Conservation (phyloP, 1,284 basidiomycete genomes). For the Apiotrichum gracile region DNA sequence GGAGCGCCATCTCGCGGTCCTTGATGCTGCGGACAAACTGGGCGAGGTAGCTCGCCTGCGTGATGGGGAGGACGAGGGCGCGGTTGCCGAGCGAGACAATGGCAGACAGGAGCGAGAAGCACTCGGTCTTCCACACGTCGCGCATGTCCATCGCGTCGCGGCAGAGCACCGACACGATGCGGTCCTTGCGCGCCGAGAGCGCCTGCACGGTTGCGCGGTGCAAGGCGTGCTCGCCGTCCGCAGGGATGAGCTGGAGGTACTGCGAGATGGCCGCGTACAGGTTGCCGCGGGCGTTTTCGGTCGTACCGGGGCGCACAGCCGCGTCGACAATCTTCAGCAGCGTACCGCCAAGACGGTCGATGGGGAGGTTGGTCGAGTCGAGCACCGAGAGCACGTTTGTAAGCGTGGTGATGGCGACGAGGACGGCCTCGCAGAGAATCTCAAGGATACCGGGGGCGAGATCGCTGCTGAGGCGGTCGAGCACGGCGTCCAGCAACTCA, state of each 20-base stretch:
- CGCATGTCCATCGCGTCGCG: slow-evolving; percentile 89
- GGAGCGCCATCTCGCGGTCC: slow-evolving; percentile 72
- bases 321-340: slow-evolving; percentile 73
- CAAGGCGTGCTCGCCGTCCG: slow-evolving; percentile 39
- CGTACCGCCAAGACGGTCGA: slow-evolving; percentile 70
- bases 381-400: slow-evolving; percentile 59
- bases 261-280: slow-evolving; percentile 88
- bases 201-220: slow-evolving; percentile 59
- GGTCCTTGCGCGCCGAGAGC: slow-evolving; percentile 56
- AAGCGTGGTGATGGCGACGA: slow-evolving; percentile 78
- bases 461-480: slow-evolving; percentile 47
- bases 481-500: slow-evolving; percentile 71
- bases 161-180: slow-evolving; percentile 69
- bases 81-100: slow-evolving; percentile 59
- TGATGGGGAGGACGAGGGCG: slow-evolving; percentile 54
- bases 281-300: slow-evolving; percentile 91
- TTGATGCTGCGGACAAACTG: slow-evolving; percentile 80
- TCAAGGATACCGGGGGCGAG: slow-evolving; percentile 68
- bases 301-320: slow-evolving; percentile 67
- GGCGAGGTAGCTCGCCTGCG: slow-evolving; percentile 69
- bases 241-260: slow-evolving; percentile 63
- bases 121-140: slow-evolving; percentile 88
- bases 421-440: slow-evolving; percentile 70
- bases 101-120: slow-evolving; percentile 56
- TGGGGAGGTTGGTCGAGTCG: slow-evolving; percentile 62